Conservation (phyloP, 805 yeast species). For the Yueomyces sp. region DNA sequence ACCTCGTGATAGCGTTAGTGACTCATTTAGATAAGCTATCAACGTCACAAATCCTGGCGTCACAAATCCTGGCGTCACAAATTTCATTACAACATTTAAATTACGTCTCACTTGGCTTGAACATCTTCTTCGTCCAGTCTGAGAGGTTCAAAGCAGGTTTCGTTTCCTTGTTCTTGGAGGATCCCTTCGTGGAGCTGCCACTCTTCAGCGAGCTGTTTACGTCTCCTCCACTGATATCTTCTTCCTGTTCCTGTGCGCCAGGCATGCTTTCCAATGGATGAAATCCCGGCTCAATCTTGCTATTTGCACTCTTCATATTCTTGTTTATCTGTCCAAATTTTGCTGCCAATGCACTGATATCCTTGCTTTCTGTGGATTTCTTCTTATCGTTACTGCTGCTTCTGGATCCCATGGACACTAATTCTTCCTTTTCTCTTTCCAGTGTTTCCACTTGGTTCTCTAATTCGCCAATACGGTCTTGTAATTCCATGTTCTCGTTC, state of each 20-base stretch:
- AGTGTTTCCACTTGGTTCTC: slow-evolving; percentile 29
- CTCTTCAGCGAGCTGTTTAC: background rate
- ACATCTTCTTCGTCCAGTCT: background rate
- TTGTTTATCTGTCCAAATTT: background rate
- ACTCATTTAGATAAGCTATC: too few relatives aligned
- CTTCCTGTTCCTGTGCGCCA: background rate
- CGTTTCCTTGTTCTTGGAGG: background rate
- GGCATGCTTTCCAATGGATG: background rate
- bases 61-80: too few relatives aligned
- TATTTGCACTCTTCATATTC: background rate
- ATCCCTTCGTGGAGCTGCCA: background rate
- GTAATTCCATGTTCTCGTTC: slow-evolving; percentile 45
- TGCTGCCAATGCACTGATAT: background rate
- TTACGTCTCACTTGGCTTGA: background rate
- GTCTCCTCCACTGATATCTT: background rate
- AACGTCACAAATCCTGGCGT: too few relatives aligned
- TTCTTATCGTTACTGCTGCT: background rate
- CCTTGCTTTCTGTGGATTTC: background rate
- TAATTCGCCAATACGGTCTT: slow-evolving; percentile 34
- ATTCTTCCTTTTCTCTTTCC: slow-evolving; percentile 16
- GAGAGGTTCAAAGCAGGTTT: background rate
- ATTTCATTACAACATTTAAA: too few relatives aligned
- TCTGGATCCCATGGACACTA: background rate
- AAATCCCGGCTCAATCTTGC: background rate
- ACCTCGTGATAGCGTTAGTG: too few relatives aligned